Evolutionary conservation across 208 protist species (phyloP).

Genomic region (Leishmania mexicana): DNA sequence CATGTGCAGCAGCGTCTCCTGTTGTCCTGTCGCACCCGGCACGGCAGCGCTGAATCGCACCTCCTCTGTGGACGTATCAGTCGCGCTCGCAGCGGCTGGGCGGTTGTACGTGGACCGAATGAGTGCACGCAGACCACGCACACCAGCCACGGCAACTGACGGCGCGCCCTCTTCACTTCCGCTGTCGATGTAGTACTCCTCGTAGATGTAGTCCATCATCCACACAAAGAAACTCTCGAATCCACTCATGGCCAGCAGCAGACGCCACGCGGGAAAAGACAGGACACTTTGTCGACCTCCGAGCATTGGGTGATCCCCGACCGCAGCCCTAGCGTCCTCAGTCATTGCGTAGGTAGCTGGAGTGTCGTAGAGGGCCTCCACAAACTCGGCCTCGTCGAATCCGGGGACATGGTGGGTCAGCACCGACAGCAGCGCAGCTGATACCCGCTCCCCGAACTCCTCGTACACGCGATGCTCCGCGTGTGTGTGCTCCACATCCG

Average conservation of each 20-base stretch:
- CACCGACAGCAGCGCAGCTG: slow-evolving; percentile 52
- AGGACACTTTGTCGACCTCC: slow-evolving; percentile 46
- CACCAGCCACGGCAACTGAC: slow-evolving; percentile 52
- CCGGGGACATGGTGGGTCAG: slow-evolving; percentile 47
- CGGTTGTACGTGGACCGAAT: slow-evolving; percentile 59
- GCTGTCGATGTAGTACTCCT: slow-evolving; percentile 69
- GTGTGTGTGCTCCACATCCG: slow-evolving; percentile 56
- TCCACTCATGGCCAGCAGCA: slow-evolving; percentile 76
- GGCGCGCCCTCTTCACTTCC: slow-evolving; percentile 17
- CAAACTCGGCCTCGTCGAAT: slow-evolving; percentile 84
- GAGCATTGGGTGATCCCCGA: not conserved
- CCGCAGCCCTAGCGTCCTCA: not conserved
- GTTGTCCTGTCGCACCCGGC: not conserved
- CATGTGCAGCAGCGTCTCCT: not conserved
- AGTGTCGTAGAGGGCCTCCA: slow-evolving; percentile 71
- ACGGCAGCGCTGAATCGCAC: not conserved
- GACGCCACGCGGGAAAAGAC: slow-evolving; percentile 78
- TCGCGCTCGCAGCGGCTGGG: not conserved
- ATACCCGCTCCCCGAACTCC: slow-evolving; percentile 52
- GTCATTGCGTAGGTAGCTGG: slow-evolving; percentile 28
- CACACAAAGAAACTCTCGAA: slow-evolving; percentile 82
- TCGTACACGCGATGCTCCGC: slow-evolving; percentile 75
- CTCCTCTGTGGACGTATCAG: not conserved
- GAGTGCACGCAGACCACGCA: slow-evolving; percentile 73
- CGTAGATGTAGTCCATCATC: slow-evolving; percentile 87